phyloP scores from a whole-genome alignment of 2,329 filamentous ascomycete species.

The Diaporthe australafricana region DNA sequence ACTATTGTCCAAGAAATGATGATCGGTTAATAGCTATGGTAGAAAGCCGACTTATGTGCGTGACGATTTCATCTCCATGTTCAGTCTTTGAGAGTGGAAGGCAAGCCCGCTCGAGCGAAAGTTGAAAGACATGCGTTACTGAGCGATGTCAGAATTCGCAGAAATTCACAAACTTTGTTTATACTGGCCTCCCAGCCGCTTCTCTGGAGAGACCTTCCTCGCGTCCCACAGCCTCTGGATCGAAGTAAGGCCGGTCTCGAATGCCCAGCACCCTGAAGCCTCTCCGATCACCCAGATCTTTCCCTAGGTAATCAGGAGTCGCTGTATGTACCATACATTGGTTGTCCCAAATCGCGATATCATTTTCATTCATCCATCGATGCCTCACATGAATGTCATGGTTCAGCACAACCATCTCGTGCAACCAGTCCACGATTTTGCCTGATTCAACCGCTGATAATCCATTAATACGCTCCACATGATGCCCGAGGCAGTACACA shows the following conservation, averaged over 20 bases:
- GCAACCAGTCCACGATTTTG: slow-evolving; percentile 61
- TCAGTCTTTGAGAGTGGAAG: no score
- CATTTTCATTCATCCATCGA: slow-evolving; percentile 57
- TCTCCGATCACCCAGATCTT: neutral
- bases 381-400: slow-evolving; percentile 65
- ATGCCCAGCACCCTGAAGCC: slow-evolving; percentile 12
- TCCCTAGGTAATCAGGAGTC: slow-evolving; percentile 60
- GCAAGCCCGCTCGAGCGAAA: no score
- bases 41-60: no score
- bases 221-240: neutral
- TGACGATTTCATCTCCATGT: no score
- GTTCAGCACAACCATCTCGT: slow-evolving; percentile 51
- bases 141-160: no score
- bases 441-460: slow-evolving; percentile 57
- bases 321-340: slow-evolving; percentile 66
- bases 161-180: no score
- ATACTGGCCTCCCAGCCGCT: no score
- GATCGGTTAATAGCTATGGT: no score
- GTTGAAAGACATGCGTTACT: neutral
- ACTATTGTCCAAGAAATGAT: no score
- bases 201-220: neutral
- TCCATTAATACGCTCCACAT: slow-evolving; percentile 63
- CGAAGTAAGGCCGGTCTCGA: slow-evolving; percentile 19
- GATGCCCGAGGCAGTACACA: slow-evolving; percentile 64
- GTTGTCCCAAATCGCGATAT: slow-evolving; percentile 69